phyloP scores from a whole-genome alignment of 2,329 filamentous ascomycete species.

The Monilinia polystroma region DNA sequence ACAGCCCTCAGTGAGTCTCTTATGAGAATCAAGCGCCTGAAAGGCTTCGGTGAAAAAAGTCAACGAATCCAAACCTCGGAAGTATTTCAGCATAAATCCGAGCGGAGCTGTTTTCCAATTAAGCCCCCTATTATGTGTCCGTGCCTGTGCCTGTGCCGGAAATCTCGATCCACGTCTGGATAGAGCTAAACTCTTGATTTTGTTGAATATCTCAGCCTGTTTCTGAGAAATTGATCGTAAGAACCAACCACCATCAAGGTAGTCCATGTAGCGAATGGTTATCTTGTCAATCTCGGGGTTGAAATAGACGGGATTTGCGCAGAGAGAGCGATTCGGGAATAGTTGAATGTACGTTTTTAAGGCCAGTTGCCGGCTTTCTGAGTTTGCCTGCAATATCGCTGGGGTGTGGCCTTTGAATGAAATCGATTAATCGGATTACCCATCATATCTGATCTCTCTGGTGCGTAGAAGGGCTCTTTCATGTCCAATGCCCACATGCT shows the following conservation, averaged over 20 bases:
- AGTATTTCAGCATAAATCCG: background rate
- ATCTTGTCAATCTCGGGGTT: background rate
- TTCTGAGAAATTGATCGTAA: background rate
- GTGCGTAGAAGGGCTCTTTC: background rate
- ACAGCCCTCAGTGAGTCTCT: background rate
- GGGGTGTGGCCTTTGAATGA: background rate
- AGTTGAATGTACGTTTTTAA: background rate
- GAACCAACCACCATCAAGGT: background rate
- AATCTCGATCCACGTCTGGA: background rate
- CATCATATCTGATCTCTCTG: background rate
- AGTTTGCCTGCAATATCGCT: background rate
- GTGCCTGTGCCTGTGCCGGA: background rate
- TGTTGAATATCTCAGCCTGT: background rate
- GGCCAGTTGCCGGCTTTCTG: background rate
- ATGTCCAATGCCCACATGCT: too few relatives aligned
- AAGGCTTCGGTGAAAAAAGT: background rate
- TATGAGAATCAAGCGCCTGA: background rate
- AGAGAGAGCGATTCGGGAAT: background rate
- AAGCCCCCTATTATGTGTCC: background rate
- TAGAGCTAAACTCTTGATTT: background rate
- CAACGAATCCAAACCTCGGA: background rate
- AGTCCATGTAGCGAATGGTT: background rate
- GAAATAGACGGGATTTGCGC: background rate
- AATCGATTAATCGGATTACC: background rate
- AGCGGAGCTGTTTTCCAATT: background rate